Evolutionary conservation across 495 filamentous ascomycete genomes (phyloP), one percentile per base, ranked within the genome.

Genomic region (Penicillium argentinense): DNA sequence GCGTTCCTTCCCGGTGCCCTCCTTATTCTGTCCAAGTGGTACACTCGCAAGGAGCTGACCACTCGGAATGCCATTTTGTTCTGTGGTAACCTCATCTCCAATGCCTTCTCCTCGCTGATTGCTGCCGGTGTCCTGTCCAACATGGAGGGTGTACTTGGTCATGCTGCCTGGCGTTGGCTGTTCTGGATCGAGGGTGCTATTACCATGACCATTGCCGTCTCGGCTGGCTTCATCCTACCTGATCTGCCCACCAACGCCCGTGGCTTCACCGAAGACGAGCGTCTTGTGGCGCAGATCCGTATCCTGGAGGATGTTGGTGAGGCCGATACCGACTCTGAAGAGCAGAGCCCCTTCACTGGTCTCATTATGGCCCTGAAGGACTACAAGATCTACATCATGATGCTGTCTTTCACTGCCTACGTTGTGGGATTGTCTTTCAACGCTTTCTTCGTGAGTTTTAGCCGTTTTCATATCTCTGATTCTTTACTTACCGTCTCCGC

Each of bases 221-320:
- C 56, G 13, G 72, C 79, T 13, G 80, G 66, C 34, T 82, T 85
- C 45, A 69, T 87, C 22, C 63, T 92, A 14, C 88, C 88, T 1
- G 84, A 92, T 62, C 84, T 88, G 46, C 88, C 87, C 18, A 71
- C 79, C 27, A 90, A 87, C 39, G 87, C 86, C 0, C 65, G 63
- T 4, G 88, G 86, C 73, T 70, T 91, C 30, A 85, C 76, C 7
- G 76, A 85, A 43, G 77, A 85, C 53, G 85, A 91, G 61, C 74
- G 73, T 12, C 72, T 79, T 1, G 69, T 91, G 7, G 87, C 86
- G 11, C 66, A 81, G 40, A 86, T 83, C 69, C 71, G 87, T 6
- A 67, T 91, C n/a, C 69, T 84, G 39, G 84, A 88, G 56, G 89
- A 95, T 60, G 82, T 89, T 38, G 89, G 89, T 11, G 74, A 86